Evolutionary conservation across 495 filamentous ascomycete species (phyloP).

Genomic region (Penicillium nucicola): DNA sequence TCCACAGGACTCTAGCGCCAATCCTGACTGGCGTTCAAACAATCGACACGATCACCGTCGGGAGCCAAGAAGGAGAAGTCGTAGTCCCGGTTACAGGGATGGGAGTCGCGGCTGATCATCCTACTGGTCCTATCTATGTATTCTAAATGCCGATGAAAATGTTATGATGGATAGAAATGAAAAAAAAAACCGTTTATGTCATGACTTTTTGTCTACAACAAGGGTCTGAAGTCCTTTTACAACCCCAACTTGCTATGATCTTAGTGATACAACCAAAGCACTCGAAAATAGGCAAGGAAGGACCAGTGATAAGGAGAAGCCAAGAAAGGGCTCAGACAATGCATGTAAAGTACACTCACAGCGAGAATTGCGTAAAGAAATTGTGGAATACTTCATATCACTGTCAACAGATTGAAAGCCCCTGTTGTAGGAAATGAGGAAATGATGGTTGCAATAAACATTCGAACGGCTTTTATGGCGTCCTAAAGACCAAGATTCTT

Average conservation of each 20-base stretch:
- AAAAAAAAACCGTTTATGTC: slow-evolving; percentile 10
- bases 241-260: too few species aligned
- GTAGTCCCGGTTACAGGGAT: slow-evolving; percentile 35
- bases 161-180: not conserved
- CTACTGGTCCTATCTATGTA: too few species aligned
- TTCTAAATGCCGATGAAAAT: too few species aligned
- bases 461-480: not conserved
- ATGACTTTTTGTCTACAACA: slow-evolving; percentile 9
- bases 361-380: not conserved
- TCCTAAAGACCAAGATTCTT: not conserved
- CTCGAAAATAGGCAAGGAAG: too few species aligned
- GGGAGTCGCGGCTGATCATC: slow-evolving; percentile 7
- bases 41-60: slow-evolving; percentile 31
- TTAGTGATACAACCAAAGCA: too few species aligned
- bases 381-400: slow-evolving; percentile 11
- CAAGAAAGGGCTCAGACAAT: too few species aligned
- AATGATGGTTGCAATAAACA: not conserved
- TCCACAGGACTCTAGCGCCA: slow-evolving; percentile 19
- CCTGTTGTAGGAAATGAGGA: not conserved
- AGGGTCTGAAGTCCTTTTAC: too few species aligned
- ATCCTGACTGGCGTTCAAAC: slow-evolving; percentile 21
- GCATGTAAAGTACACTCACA: too few species aligned
- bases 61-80: slow-evolving; percentile 38
- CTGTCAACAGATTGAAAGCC: too few species aligned
- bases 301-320: too few species aligned